Evolutionary conservation across 352 stramenopile species (phyloP).

Genomic region (Aphanomyces astaci): DNA sequence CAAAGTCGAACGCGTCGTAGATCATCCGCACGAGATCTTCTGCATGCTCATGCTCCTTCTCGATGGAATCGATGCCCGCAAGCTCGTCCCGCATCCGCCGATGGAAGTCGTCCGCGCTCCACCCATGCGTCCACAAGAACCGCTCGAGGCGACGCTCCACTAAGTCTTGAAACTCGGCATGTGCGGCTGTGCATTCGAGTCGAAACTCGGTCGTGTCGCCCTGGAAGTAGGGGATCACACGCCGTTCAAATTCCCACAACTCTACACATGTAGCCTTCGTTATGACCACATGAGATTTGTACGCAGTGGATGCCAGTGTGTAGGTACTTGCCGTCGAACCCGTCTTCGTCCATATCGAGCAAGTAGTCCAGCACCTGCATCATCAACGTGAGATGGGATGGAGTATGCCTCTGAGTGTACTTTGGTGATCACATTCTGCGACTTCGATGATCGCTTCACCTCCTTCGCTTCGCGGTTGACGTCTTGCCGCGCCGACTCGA

Average conservation of each 20-base stretch:
- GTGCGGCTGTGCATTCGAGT: conserved; percentile 12
- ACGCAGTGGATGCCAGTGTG: not conserved
- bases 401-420: not conserved
- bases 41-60: conserved; percentile 14
- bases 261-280: conserved; percentile 12
- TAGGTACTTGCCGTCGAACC: conserved; percentile 1
- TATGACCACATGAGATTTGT: too few species aligned
- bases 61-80: not conserved
- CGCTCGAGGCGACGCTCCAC: conserved; percentile 4
- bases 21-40: conserved; percentile 22
- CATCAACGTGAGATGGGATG: not conserved
- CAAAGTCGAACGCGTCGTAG: conserved; percentile 22
- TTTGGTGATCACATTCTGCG: conserved; percentile 11
- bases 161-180: conserved; percentile 15
- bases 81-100: conserved; percentile 1
- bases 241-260: conserved; percentile 9
- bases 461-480: not conserved
- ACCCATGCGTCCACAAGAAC: not conserved
- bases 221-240: conserved; percentile 14
- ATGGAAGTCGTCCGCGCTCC: conserved; percentile 4
- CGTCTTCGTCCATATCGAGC: conserved; percentile 18
- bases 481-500: conserved; percentile 17
- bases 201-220: conserved; percentile 5
- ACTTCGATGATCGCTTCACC: not conserved
- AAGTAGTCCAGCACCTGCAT: conserved; percentile 14